Base-by-base conservation (phyloP, 2,329 filamentous ascomycete genomes). In the Harringtonia aguacate region DNA sequence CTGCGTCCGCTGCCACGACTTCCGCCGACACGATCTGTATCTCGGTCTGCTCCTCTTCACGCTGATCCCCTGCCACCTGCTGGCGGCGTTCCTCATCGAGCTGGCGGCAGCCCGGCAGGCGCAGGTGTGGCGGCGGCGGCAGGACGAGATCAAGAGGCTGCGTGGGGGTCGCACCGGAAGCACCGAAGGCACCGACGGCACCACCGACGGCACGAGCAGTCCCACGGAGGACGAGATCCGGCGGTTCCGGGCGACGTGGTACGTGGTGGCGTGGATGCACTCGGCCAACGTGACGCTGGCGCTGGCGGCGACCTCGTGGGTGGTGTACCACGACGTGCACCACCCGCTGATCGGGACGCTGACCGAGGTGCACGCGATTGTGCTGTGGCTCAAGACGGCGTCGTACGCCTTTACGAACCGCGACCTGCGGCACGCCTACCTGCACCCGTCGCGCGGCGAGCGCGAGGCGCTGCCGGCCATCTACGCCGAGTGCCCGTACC, bases 391-490 rank as follows among this genome's bases (percentile, higher is more conserved):
- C 56, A 98, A 98, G 69, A 89, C 85, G 28, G 86, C 87, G 51
- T 95, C 89, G 0, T 98, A 97, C 59, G 92, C 90, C 21, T 85
- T 97, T 56, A 97, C 92, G 22, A 98, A 98, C 62, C 81, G 92
- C 51, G 92, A 98, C 60, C 76, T 98, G 29, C 84, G 92, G 34
- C 87, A 95, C 59, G 87, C 90, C 17, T 86, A 87, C 59, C 73
- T 97, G 20, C 85, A 94, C 56, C 85, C 87, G 2, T 68, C 71
- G 35, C 72, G 73, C 44, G 75, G 76, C 48, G 79, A 84, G 46
- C 73, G 81, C 41, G 76, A 79, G 37, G 72, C 77, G 21, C 68
- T 95, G 4, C 92, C 92, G 1, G 80, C 86, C 31, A 70, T 97
- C 21, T 98, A 97, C 66, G 69, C 73, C 13, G 59, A 77, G 43